These are phyloP conservation scores for Sutorius eximius DNA, from an alignment of 1,284 basidiomycete species.

Conservation along the genomic window DNA sequence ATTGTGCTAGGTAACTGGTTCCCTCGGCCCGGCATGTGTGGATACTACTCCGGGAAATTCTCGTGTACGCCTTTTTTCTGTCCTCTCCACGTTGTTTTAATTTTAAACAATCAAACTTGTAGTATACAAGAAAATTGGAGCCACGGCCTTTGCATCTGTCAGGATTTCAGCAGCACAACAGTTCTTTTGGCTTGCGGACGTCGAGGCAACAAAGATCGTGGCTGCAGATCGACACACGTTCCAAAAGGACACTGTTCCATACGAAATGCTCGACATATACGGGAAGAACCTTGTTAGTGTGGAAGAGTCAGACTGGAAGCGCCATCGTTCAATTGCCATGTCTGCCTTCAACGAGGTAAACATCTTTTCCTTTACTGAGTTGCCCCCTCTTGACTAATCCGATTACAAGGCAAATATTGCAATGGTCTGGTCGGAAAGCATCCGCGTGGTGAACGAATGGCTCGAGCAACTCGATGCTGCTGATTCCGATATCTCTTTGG, in stretches of 20 bases:
- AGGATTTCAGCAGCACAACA: slow-evolving; percentile 27
- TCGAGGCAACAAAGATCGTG: slow-evolving; percentile 40
- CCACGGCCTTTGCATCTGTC: slow-evolving; percentile 41
- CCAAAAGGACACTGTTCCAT: slow-evolving; percentile 34
- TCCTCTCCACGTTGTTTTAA: background rate
- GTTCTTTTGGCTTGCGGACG: slow-evolving; percentile 43
- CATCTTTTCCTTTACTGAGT: background rate
- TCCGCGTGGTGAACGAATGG: slow-evolving; percentile 45
- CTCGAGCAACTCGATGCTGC: slow-evolving; percentile 38
- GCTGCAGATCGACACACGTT: slow-evolving; percentile 35
- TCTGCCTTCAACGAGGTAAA: slow-evolving; percentile 31
- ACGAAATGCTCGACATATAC: slow-evolving; percentile 21
- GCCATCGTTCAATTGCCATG: slow-evolving; percentile 27
- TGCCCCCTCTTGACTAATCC: background rate
- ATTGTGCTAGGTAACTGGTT: slow-evolving; percentile 32
- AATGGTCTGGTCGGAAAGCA: slow-evolving; percentile 45
- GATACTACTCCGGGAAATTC: slow-evolving; percentile 36
- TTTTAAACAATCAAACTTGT: background rate
- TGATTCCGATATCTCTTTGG: slow-evolving; percentile 24
- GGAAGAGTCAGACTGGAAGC: slow-evolving; percentile 28
- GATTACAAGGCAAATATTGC: slow-evolving; percentile 41
- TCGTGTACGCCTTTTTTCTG: slow-evolving; percentile 28
- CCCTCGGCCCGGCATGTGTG: slow-evolving; percentile 36
- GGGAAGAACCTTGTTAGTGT: slow-evolving; percentile 22
- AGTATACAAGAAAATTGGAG: slow-evolving; percentile 40